Base-by-base conservation (phyloP, 805 yeast genomes). In the Candida palmyrensis region DNA sequence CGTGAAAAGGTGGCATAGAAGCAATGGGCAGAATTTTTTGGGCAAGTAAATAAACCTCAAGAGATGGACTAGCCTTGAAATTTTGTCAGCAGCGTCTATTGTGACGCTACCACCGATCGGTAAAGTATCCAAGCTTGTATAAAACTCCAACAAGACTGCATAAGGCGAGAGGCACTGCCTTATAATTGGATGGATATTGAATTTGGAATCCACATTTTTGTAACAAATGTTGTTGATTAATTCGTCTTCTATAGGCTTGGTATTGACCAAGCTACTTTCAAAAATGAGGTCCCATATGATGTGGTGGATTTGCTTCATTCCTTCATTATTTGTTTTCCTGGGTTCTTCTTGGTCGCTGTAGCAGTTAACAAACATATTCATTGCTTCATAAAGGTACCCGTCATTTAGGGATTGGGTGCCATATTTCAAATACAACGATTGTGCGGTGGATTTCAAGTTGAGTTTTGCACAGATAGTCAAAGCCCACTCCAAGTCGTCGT, bases 401-500 rank as follows among this genome's bases (percentile, higher is more conserved):
- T 74, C 76, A 14, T 68, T 61, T 31, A 74, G 57, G 12, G 76
- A 64, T 30, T 64, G 62, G 24, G 59, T 55, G 6, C 78, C 81
- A 35, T 70, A 57, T 13, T 57, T 58, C 36, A 69, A 66, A 52
- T 72, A 79, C 3, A 83, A 60, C 20, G 68, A 62, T 37, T 68
- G 67, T 0, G 83, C 76, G 9, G 83, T 77, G 6, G 68, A 57
- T n/a, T 76, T 66, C 26, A 82, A 52, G 44, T 72, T 74, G 51
- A 82, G 63, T 44, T 79, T 71, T 9, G 88, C 83, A 59, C 90
- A 82, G 4, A 83, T 63, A 2, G 85, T 73, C 32, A 83, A 59
- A 28, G 80, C 73, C 90, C 90, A 83, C 53, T 83, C 92, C 40
- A 81, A 66, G 49, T 83, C 94, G 50, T 82, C 89, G 48, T 79